These are phyloP conservation scores for Globisporangium okanoganense DNA, from an alignment of 352 stramenopile species.

Conservation along the genomic window DNA sequence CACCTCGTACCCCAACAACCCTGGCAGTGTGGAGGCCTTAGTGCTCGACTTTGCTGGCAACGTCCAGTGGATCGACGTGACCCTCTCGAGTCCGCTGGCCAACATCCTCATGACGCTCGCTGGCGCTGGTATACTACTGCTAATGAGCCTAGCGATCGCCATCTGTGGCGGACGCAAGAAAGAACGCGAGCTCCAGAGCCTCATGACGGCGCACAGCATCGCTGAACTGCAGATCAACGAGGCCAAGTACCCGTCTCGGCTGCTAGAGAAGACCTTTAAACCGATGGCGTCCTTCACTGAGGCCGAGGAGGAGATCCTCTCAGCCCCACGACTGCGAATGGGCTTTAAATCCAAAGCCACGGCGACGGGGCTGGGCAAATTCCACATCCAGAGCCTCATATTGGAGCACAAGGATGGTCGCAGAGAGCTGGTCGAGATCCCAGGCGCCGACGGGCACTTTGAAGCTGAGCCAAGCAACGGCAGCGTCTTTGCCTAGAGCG, in stretches of 20 bases:
- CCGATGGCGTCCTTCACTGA: not conserved
- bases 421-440: not conserved
- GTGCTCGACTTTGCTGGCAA: slow-evolving; percentile 6
- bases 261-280: slow-evolving; percentile 21
- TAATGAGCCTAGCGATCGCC: not conserved
- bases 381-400: not conserved
- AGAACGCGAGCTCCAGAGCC: not conserved
- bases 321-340: too few relatives aligned
- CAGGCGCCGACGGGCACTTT: not conserved
- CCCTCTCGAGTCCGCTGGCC: slow-evolving; percentile 4
- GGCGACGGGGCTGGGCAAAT: not conserved
- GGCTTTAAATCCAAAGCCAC: not conserved
- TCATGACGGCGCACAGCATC: not conserved
- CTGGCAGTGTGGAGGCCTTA: not conserved
- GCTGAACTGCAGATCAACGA: slow-evolving; percentile 9
- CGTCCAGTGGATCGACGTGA: slow-evolving; percentile 5
- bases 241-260: slow-evolving; percentile 4
- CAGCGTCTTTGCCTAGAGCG: not conserved
- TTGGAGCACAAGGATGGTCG: not conserved
- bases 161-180: not conserved
- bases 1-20: not conserved
- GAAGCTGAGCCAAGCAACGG: not conserved
- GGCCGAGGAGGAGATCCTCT: not conserved
- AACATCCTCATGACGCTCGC: slow-evolving; percentile 1
- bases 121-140: not conserved